Conservation (phyloP, 2,329 filamentous ascomycete species). For the Pseudopyrenochaeta lycopersici region DNA sequence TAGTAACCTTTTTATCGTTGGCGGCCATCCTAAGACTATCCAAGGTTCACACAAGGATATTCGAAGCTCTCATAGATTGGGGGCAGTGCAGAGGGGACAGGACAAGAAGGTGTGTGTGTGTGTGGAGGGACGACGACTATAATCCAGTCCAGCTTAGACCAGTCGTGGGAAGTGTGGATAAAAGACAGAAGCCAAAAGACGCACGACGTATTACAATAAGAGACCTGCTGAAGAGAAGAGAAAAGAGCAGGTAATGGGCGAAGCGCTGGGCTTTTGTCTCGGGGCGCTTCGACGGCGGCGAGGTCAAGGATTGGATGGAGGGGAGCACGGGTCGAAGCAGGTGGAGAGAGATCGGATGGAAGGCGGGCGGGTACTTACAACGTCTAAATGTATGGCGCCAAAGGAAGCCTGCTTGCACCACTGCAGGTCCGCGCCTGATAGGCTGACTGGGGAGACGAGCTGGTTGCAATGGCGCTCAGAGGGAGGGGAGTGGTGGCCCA, state of each 20-base stretch:
- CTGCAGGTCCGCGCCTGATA: conserved; percentile 44
- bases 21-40: conserved; percentile 55
- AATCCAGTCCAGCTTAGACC: conserved; percentile 51
- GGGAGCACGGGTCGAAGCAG: conserved; percentile 37
- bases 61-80: conserved; percentile 46
- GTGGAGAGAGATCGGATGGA: conserved; percentile 45
- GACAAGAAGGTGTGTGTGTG: conserved; percentile 39
- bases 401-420: conserved; percentile 40
- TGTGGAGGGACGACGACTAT: conserved; percentile 43
- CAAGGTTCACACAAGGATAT: conserved; percentile 38
- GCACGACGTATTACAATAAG: conserved; percentile 52
- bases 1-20: conserved; percentile 54
- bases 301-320: conserved; percentile 39
- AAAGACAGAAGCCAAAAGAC: conserved; percentile 39
- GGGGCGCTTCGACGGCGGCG: conserved; percentile 47
- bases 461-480: conserved; percentile 41
- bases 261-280: conserved; percentile 52
- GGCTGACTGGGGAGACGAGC: conserved; percentile 40
- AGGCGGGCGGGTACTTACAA: conserved; percentile 52
- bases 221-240: conserved; percentile 52
- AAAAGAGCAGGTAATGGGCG: conserved; percentile 42
- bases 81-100: conserved; percentile 13
- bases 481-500: conserved; percentile 42
- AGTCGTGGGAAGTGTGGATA: conserved; percentile 39
- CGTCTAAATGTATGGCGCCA: conserved; percentile 50